Percentiles rank a stretch among this genome's conserved stretches.
phyloP scores from a whole-genome alignment of 2,329 filamentous ascomycete species.

The Clonostachys rhizophaga region DNA sequence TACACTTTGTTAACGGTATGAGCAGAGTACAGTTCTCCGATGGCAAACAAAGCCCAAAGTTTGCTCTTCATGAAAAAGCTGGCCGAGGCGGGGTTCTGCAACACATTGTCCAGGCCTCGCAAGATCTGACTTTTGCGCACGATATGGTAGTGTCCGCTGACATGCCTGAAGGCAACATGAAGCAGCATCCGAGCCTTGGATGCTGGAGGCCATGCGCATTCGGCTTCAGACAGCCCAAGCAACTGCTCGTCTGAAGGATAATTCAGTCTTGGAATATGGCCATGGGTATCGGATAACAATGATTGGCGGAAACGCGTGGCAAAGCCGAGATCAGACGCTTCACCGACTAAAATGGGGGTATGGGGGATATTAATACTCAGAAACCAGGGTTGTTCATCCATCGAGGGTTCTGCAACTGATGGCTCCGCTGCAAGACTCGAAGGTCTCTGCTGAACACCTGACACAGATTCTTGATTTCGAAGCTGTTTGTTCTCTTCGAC shows the following conservation, averaged over 20 bases:
- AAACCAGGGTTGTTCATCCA: conserved; percentile 21
- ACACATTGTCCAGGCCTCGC: conserved; percentile 20
- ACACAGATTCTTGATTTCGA: neutral
- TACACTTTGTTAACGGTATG: conserved; percentile 22
- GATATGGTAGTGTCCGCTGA: conserved; percentile 29
- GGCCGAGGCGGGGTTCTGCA: conserved; percentile 19
- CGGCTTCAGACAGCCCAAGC: conserved; percentile 15
- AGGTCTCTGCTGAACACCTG: neutral
- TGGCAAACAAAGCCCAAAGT: conserved; percentile 36
- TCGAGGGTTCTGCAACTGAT: neutral
- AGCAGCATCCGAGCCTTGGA: conserved; percentile 13
- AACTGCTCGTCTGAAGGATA: conserved; percentile 23
- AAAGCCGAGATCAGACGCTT: conserved; percentile 27
- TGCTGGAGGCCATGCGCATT: conserved; percentile 12
- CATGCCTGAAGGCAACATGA: conserved; percentile 33
- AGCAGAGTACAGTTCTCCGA: conserved; percentile 37
- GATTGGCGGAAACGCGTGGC: conserved; percentile 27
- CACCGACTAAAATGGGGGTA: conserved; percentile 25
- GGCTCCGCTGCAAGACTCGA: neutral
- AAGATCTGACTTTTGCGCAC: conserved; percentile 29
- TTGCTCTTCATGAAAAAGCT: conserved; percentile 29
- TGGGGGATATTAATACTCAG: conserved; percentile 22
- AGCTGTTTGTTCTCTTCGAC: neutral
- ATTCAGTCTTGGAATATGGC: conserved; percentile 24
- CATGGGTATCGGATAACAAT: conserved; percentile 18